Conservation (phyloP, 2,329 filamentous ascomycete species). For the Diplodia sapinea region DNA sequence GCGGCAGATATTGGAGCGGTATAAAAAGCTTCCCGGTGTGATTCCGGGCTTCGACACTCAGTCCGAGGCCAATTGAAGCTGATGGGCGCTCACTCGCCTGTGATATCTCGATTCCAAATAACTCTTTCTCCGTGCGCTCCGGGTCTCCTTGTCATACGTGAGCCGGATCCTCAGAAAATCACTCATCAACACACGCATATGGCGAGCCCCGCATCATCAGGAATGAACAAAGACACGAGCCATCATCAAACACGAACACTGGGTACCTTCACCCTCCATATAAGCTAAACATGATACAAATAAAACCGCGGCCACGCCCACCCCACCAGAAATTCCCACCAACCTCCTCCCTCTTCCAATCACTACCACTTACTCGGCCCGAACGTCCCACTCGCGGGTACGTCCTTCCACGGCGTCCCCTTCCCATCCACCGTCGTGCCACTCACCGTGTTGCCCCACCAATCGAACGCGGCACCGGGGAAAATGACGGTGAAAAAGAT, state of each 20-base stretch:
- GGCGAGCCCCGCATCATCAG: neutral
- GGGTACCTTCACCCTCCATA: neutral
- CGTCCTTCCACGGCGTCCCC: constrained; percentile 44
- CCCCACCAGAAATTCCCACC: neutral
- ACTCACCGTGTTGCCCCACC: constrained; percentile 48
- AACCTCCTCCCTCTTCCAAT: neutral
- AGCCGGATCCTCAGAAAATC: no score
- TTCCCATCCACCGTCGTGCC: constrained; percentile 45
- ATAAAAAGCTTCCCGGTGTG: no score
- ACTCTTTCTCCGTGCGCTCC: neutral
- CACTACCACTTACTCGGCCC: constrained; percentile 34
- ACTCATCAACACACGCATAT: neutral
- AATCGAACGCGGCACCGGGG: constrained; percentile 40
- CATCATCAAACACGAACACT: neutral
- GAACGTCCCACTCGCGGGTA: constrained; percentile 41
- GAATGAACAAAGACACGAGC: neutral
- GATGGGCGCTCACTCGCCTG: no score
- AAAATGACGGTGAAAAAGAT: constrained; percentile 46
- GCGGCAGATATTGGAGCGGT: no score
- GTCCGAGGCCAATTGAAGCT: no score
- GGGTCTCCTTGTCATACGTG: no score
- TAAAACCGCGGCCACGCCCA: neutral
- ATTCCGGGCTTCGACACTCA: no score
- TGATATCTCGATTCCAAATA: no score
- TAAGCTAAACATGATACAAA: neutral